Conservation (phyloP, 345 rosid genomes). For the Eucalyptus microcorys region DNA sequence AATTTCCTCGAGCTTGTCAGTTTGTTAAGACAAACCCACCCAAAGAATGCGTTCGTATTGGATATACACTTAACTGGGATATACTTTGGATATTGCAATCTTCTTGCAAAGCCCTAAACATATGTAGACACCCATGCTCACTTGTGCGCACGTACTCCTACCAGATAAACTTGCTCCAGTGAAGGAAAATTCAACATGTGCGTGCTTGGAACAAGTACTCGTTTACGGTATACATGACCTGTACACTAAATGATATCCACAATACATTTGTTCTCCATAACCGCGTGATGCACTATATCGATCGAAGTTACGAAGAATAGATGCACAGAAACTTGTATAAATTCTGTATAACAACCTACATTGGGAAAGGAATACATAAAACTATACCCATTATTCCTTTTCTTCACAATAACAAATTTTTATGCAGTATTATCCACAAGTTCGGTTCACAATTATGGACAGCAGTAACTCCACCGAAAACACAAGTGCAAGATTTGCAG, state of each 20-base stretch:
- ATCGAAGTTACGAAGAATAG: not conserved
- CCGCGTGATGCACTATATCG: not conserved
- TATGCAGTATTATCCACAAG: not conserved
- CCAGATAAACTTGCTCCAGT: not conserved
- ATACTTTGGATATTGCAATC: not conserved
- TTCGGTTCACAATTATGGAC: no score
- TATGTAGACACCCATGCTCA: not conserved
- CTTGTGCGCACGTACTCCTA: not conserved
- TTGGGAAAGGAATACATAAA: not conserved
- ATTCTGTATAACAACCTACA: not conserved
- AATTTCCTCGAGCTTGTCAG: not conserved
- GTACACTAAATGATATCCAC: not conserved
- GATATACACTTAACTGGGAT: not conserved
- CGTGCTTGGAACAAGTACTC: not conserved
- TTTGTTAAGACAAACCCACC: not conserved
- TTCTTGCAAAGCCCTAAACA: not conserved
- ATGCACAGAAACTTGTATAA: not conserved
- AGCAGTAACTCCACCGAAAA: not conserved
- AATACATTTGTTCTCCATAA: not conserved
- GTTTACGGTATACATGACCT: not conserved
- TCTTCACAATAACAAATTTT: no score
- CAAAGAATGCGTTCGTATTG: not conserved
- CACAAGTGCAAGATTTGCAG: not conserved
- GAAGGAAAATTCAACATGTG: not conserved
- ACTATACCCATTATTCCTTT: not conserved